Evolutionary conservation across 176 grass and related monocot species (phyloP).

Genomic region (Carex kokanica): DNA sequence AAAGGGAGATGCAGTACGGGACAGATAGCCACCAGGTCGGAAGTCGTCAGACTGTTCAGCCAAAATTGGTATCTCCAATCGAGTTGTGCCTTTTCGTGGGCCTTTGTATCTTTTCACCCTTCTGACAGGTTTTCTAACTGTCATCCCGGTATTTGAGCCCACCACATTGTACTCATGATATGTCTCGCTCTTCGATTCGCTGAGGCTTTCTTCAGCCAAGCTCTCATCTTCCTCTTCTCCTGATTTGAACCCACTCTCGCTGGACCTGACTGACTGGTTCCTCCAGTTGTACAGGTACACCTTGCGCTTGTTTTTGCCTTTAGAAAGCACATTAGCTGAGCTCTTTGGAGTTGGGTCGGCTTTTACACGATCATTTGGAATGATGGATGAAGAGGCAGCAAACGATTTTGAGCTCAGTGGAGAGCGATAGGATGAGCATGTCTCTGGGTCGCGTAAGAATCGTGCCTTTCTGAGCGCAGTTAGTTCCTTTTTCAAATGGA

Average conservation of each 20-base stretch:
- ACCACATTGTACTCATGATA: slow-evolving; percentile 48
- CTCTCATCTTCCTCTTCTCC: slow-evolving; percentile 42
- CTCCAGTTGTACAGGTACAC: slow-evolving; percentile 89
- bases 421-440: slow-evolving; percentile 82
- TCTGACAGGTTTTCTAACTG: slow-evolving; percentile 46
- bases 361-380: slow-evolving; percentile 36
- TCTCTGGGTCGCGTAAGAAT: slow-evolving; percentile 83
- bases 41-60: slow-evolving; percentile 61
- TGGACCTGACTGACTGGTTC: slow-evolving; percentile 58
- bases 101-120: slow-evolving; percentile 48
- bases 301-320: slow-evolving; percentile 44
- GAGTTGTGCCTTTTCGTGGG: slow-evolving; percentile 35
- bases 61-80: slow-evolving; percentile 44
- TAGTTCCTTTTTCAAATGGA: slow-evolving; percentile 95
- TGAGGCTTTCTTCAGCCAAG: slow-evolving; percentile 37
- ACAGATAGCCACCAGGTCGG: slow-evolving; percentile 42
- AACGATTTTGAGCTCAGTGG: slow-evolving; percentile 72
- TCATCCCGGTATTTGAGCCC: slow-evolving; percentile 43
- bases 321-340: slow-evolving; percentile 32
- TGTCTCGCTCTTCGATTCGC: slow-evolving; percentile 40
- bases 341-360: slow-evolving; percentile 28
- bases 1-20: slow-evolving; percentile 50
- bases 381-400: slow-evolving; percentile 38
- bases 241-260: slow-evolving; percentile 57
- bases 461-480: slow-evolving; percentile 65